phyloP scores from a whole-genome alignment of 495 filamentous ascomycete species.

The Xylaria curta region DNA sequence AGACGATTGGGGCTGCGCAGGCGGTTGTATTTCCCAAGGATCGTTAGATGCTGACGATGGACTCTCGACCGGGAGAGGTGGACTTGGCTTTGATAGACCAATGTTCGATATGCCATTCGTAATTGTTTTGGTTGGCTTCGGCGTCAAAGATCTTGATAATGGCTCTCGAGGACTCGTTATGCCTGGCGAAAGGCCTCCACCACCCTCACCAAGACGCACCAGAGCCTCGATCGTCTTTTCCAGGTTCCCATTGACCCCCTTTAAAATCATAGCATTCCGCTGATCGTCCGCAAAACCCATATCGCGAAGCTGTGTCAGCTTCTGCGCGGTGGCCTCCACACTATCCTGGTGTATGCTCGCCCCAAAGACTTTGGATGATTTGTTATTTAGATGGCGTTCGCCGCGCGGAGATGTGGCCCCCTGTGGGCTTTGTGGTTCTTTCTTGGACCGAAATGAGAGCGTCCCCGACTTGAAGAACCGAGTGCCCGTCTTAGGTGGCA shows the following conservation, averaged over 20 bases:
- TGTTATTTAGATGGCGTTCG: constrained; percentile 54
- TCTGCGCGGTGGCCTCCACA: constrained; percentile 60
- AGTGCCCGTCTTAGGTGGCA: constrained; percentile 82
- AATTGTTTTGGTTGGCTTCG: constrained; percentile 37
- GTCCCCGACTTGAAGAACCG: constrained; percentile 80
- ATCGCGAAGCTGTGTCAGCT: constrained; percentile 78
- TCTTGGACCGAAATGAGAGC: constrained; percentile 65
- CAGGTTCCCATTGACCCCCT: constrained; percentile 80
- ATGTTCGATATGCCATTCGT: constrained; percentile 34
- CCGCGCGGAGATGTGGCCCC: constrained; percentile 29
- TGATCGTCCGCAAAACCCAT: constrained; percentile 93
- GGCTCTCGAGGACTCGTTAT: constrained; percentile 39
- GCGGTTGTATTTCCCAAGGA: constrained; percentile 64
- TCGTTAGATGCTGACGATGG: constrained; percentile 62
- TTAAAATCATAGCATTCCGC: constrained; percentile 78
- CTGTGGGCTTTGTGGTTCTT: constrained; percentile 48
- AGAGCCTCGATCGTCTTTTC: constrained; percentile 85
- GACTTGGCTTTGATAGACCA: constrained; percentile 38
- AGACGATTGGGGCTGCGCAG: constrained; percentile 59
- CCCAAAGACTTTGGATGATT: constrained; percentile 70
- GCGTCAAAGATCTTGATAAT: constrained; percentile 53
- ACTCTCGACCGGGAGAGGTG: constrained; percentile 37
- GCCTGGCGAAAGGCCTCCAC: constrained; percentile 50
- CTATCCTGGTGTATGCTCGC: constrained; percentile 59
- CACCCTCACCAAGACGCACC: constrained; percentile 74